Evolutionary conservation across 768 basidiomycete species (phyloP).

Genomic region (Leccinellum luteum): DNA sequence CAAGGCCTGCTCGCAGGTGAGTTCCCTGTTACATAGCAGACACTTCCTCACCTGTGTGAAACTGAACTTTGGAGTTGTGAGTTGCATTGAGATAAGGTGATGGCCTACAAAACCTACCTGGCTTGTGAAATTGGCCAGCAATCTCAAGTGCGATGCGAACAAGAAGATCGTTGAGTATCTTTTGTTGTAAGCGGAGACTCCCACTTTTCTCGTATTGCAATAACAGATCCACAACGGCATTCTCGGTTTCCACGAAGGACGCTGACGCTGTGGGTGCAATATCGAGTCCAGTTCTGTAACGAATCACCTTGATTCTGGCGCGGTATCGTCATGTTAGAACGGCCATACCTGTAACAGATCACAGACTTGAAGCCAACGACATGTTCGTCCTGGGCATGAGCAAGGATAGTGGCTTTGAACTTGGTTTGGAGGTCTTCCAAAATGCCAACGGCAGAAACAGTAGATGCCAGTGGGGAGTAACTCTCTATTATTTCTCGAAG

Average conservation of each 20-base stretch:
- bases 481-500: conserved; percentile 23
- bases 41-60: conserved; percentile 55
- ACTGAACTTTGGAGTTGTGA: conserved; percentile 56
- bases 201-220: conserved; percentile 35
- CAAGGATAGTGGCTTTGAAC: conserved; percentile 37
- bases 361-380: conserved; percentile 77
- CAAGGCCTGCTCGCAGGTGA: conserved; percentile 42
- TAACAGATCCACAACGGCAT: conserved; percentile 32
- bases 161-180: conserved; percentile 64
- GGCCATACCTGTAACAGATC: conserved; percentile 53
- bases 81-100: not conserved
- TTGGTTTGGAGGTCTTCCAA: conserved; percentile 31
- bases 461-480: conserved; percentile 10
- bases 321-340: not conserved
- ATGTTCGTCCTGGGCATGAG: conserved; percentile 40
- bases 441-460: conserved; percentile 4
- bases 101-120: conserved; percentile 41
- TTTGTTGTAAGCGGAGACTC: conserved; percentile 54
- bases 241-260: conserved; percentile 28
- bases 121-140: conserved; percentile 52
- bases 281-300: conserved; percentile 58
- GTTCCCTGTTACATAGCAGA: not conserved
- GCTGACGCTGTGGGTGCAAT: conserved; percentile 36
- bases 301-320: not conserved
- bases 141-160: conserved; percentile 55